A percentile compares a stretch with the other conserved stretches of the same genome.
These are phyloP conservation scores for Serendipita sp. DNA, from an alignment of 768 basidiomycete genomes.

Conservation along the genomic window DNA sequence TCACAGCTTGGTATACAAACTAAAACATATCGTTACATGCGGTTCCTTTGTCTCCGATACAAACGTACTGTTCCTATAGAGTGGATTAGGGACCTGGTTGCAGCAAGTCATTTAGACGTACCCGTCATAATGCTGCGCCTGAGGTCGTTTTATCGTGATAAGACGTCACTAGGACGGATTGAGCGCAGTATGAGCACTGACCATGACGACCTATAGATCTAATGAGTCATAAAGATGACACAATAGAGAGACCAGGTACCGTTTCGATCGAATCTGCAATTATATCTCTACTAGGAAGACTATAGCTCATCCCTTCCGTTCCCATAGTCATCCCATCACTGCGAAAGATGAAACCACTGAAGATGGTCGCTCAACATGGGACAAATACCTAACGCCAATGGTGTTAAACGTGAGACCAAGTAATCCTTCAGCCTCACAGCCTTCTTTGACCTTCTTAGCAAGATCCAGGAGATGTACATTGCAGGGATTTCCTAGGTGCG, in stretches of 20 bases:
- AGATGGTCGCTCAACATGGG: too few species aligned
- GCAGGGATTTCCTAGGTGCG: conserved; percentile 56
- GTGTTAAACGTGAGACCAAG: conserved; percentile 76
- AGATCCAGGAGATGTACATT: conserved; percentile 71
- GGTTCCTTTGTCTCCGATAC: background rate
- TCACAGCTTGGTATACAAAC: conserved; percentile 75
- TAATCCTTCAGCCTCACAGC: conserved; percentile 63
- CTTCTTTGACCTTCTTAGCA: conserved; percentile 62
- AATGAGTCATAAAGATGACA: background rate
- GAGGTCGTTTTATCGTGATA: too few species aligned
- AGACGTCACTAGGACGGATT: too few species aligned
- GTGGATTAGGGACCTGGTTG: background rate
- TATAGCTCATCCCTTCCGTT: conserved; percentile 51
- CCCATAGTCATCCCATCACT: conserved; percentile 86
- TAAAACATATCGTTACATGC: background rate
- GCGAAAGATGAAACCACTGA: background rate
- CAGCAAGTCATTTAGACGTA: conserved; percentile 26
- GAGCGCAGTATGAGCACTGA: too few species aligned
- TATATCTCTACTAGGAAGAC: conserved; percentile 70
- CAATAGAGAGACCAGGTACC: conserved; percentile 22
- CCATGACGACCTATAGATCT: conserved; percentile 36
- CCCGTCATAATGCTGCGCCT: conserved; percentile 81
- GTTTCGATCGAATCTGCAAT: conserved; percentile 85
- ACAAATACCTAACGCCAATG: conserved; percentile 71
- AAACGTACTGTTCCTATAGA: conserved; percentile 1